A percentile compares a stretch with the other conserved stretches of the same genome.
These are phyloP conservation scores for Sideroxylon spinosum DNA, from an alignment of 179 eudicot genomes.

Conservation along the genomic window DNA sequence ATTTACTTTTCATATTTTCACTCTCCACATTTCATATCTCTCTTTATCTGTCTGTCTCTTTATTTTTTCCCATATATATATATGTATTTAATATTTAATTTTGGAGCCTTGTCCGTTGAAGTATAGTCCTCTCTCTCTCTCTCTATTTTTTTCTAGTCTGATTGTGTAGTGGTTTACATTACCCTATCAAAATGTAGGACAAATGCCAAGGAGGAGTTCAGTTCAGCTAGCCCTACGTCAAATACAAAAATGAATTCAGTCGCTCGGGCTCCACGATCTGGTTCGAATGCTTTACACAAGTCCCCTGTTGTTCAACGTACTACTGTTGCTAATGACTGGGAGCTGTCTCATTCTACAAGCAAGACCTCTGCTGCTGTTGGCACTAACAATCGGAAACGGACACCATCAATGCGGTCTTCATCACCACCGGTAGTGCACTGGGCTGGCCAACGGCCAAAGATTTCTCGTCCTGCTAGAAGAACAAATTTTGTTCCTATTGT, in stretches of 20 bases:
- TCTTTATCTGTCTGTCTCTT: background rate
- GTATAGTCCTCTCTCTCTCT: background rate
- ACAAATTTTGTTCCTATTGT: constrained; percentile 48
- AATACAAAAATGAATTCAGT: constrained; percentile 39
- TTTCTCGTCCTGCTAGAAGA: constrained; percentile 60
- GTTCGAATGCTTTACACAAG: constrained; percentile 45
- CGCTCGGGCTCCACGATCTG: constrained; percentile 55
- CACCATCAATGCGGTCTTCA: constrained; percentile 48
- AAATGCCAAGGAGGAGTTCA: constrained; percentile 45
- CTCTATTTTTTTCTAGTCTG: background rate
- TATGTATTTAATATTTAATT: background rate
- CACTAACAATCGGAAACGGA: constrained; percentile 47
- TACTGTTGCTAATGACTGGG: constrained; percentile 51
- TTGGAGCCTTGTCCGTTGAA: background rate
- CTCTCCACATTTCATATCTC: background rate
- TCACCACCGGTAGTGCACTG: constrained; percentile 67
- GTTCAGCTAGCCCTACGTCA: constrained; percentile 48
- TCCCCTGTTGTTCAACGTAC: constrained; percentile 40
- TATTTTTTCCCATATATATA: background rate
- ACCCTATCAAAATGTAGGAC: constrained; percentile 30
- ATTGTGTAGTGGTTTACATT: constrained; percentile 6
- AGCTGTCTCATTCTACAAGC: constrained; percentile 44
- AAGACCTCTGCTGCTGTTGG: constrained; percentile 37
- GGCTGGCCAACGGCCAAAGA: constrained; percentile 65
- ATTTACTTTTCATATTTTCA: constrained; percentile 1